Evolutionary conservation across 2,329 filamentous ascomycete species (phyloP).

Genomic region (Botrytis galanthina): DNA sequence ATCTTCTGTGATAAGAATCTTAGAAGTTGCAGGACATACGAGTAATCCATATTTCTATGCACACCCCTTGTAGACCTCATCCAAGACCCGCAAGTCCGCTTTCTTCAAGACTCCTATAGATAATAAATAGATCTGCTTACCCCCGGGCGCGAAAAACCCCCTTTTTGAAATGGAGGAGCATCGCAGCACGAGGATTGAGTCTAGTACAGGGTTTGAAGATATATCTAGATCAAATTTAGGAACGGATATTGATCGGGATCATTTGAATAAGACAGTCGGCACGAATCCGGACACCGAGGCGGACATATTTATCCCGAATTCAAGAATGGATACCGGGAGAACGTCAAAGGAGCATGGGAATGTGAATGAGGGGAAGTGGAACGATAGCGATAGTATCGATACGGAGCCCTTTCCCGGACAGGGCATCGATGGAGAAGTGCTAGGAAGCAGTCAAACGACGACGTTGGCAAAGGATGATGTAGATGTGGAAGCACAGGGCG

Average conservation of each 20-base stretch:
- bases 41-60: conserved; percentile 8
- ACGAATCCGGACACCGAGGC: background rate
- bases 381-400: conserved; percentile 11
- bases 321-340: conserved; percentile 2
- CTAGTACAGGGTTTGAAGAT: conserved; percentile 1
- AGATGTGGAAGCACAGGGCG: conserved; percentile 6
- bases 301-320: background rate
- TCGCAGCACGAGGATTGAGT: background rate
- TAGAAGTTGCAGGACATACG: background rate
- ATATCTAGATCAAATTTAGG: background rate
- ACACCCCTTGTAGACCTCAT: background rate
- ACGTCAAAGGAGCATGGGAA: background rate
- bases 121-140: background rate
- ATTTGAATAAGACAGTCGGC: background rate
- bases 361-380: background rate
- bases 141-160: background rate
- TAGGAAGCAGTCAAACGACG: conserved; percentile 5
- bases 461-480: conserved; percentile 12
- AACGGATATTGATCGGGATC: background rate
- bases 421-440: background rate
- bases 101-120: background rate
- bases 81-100: background rate
- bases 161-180: background rate
- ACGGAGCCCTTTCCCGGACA: background rate
- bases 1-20: background rate